A percentile compares a stretch with the other conserved stretches of the same genome.
Evolutionary conservation across 306 rosid species (phyloP).

Genomic region (Benincasa hispida): DNA sequence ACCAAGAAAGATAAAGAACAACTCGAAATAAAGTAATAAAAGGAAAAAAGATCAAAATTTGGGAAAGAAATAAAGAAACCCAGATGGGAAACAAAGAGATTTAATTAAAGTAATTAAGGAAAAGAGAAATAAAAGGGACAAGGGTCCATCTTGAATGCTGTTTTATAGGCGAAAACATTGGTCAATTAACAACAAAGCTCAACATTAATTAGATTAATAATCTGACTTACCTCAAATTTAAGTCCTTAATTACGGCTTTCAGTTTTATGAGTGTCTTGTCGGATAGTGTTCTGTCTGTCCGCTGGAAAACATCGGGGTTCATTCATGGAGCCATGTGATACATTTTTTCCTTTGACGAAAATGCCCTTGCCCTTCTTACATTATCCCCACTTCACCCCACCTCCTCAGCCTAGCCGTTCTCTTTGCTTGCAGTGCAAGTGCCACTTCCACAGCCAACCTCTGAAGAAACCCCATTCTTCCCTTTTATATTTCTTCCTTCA

Average conservation of each 20-base stretch:
- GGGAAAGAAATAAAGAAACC: not conserved
- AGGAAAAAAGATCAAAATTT: not conserved
- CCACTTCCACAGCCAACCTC: slow-evolving; percentile 16
- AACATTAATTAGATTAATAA: not conserved
- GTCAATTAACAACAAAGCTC: not conserved
- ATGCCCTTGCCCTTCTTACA: slow-evolving; percentile 9
- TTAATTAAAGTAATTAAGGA: not conserved
- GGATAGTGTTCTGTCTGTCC: slow-evolving; percentile 16
- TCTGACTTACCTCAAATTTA: not conserved
- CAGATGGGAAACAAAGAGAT: not conserved
- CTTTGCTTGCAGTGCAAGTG: slow-evolving; percentile 20
- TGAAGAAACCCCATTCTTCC: slow-evolving; percentile 11
- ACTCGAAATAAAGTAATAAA: not conserved
- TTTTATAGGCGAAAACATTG: not conserved
- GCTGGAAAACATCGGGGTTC: not conserved
- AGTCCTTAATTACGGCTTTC: slow-evolving; percentile 3
- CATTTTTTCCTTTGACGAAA: slow-evolving; percentile 8
- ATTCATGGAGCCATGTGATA: slow-evolving; percentile 22
- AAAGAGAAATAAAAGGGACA: not conserved
- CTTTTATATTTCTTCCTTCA: not conserved
- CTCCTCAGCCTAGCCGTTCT: not conserved
- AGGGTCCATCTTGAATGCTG: not conserved
- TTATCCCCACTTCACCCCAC: slow-evolving; percentile 9
- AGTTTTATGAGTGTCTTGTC: slow-evolving; percentile 17
- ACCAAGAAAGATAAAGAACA: not conserved